Evolutionary conservation across 2,329 filamentous ascomycete genomes (phyloP).

Genomic region (Penicillium sp.): DNA sequence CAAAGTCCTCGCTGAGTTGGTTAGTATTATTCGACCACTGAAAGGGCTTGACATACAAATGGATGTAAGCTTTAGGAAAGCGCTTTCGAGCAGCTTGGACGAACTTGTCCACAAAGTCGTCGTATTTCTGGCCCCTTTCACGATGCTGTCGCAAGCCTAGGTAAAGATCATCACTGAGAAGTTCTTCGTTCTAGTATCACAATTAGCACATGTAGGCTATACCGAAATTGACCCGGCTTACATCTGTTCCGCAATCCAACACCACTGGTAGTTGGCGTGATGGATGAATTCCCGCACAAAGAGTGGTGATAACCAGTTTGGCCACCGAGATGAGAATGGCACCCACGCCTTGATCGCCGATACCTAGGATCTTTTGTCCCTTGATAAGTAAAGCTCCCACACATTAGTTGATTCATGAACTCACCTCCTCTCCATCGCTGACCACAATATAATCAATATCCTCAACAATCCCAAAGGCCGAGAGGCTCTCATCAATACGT

Average conservation of each 20-base stretch:
- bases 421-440: slow-evolving; percentile 63
- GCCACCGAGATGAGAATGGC: slow-evolving; percentile 82
- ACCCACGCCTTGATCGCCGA: slow-evolving; percentile 85
- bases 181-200: slow-evolving; percentile 60
- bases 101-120: slow-evolving; percentile 74
- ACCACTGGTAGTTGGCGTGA: slow-evolving; percentile 77
- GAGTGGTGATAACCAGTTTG: slow-evolving; percentile 77
- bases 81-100: slow-evolving; percentile 66
- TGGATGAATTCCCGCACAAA: slow-evolving; percentile 85
- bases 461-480: slow-evolving; percentile 67
- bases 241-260: slow-evolving; percentile 80
- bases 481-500: slow-evolving; percentile 65
- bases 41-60: slow-evolving; percentile 56
- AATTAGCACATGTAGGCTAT: slow-evolving; percentile 1
- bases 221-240: slow-evolving; percentile 20
- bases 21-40: slow-evolving; percentile 1
- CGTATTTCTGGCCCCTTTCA: slow-evolving; percentile 70
- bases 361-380: slow-evolving; percentile 71
- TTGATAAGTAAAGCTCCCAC: slow-evolving; percentile 9
- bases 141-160: slow-evolving; percentile 70
- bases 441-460: slow-evolving; percentile 89
- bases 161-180: slow-evolving; percentile 76
- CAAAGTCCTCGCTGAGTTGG: slow-evolving; percentile 69
- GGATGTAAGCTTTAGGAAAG: slow-evolving; percentile 79
- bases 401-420: too few relatives aligned